phyloP scores from a whole-genome alignment of 805 yeast species.

The Zygosaccharomyces bailii region DNA sequence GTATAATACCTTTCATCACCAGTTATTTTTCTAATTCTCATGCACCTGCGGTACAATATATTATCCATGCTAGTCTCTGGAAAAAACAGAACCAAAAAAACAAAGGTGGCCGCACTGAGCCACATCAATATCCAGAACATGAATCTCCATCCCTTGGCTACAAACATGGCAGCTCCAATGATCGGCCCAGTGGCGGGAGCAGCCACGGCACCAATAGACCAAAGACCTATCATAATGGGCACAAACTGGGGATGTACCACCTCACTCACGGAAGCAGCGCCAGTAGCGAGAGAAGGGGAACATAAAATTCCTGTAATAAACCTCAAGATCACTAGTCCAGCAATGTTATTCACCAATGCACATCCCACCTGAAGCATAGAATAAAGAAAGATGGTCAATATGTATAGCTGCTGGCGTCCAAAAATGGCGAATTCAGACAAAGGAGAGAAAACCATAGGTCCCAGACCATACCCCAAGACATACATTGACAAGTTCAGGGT shows the following conservation, averaged over 20 bases:
- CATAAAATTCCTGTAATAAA: slow-evolving; percentile 54
- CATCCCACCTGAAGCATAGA: slow-evolving; percentile 53
- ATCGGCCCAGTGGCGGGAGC: slow-evolving; percentile 61
- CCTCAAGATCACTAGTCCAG: slow-evolving; percentile 48
- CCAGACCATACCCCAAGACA: slow-evolving; percentile 59
- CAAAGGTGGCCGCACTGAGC: slow-evolving; percentile 38
- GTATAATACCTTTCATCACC: slow-evolving; percentile 46
- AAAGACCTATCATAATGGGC: slow-evolving; percentile 47
- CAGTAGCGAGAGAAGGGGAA: slow-evolving; percentile 56
- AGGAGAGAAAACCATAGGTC: slow-evolving; percentile 58
- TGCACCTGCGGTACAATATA: slow-evolving; percentile 46
- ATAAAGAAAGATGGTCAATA: slow-evolving; percentile 45
- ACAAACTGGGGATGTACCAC: slow-evolving; percentile 41
- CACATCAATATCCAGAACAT: slow-evolving; percentile 50
- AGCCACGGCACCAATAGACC: slow-evolving; percentile 52
- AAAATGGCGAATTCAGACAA: slow-evolving; percentile 51
- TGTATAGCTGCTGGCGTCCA: slow-evolving; percentile 52
- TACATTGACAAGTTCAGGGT: slow-evolving; percentile 51
- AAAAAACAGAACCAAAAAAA: slow-evolving; percentile 39
- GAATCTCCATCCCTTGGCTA: slow-evolving; percentile 50
- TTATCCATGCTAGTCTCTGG: slow-evolving; percentile 50
- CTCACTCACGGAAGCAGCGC: slow-evolving; percentile 57
- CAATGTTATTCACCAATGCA: slow-evolving; percentile 49
- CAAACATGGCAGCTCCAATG: slow-evolving; percentile 49
- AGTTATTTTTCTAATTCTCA: slow-evolving; percentile 45